Base-by-base conservation (phyloP, 2,329 filamentous ascomycete species). In the Cladosporium austrohemisphaericum region DNA sequence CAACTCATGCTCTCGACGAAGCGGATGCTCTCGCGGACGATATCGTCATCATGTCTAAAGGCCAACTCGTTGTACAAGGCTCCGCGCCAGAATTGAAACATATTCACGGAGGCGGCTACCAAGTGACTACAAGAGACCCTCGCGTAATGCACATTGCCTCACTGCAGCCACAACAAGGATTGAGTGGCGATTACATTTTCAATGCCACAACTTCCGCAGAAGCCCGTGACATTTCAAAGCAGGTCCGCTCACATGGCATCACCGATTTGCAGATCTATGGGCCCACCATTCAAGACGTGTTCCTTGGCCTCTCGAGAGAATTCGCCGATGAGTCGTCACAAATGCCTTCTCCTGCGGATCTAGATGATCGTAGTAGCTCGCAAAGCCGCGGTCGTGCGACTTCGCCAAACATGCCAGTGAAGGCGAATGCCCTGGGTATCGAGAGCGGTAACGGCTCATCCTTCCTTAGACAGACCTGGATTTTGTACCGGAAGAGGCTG, bases 1-100 rank as follows among this genome's bases (percentile, higher is more conserved):
- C 90, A 0, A 95, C 90, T 0, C 90, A 95, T 65, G 95, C 95
- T 65, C 75, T 95, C 9, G 90, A 95, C 60, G 90, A 95, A 68
- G 90, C 89, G 1, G 90, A 95, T 62, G 75, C 94, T 1, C 76
- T 95, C 1, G 85, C 89, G 0, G 90, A 95, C 62, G 83, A 90
- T 54, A 92, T 95, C 55, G 87, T 84, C 2, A 86, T 95, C 48
- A 72, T 95, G 13, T 92, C 88, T 4, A 90, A 88, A 62, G 90
- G 90, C 14, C 82, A 80, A 1, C 75, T 95, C 2, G 85, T 87
- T 52, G 88, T 86, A 0, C 76, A 88, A 60, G 90, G 90, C 2
- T 88, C 88, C 2, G 89, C 87, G 1, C 88, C 88, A 7, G 85
- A 87, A 59, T 76, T 95, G 40, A 95, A 95, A 65, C 80, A 89